Percentiles rank a stretch among this genome's conserved stretches.
Conservation (phyloP, 2,329 filamentous ascomycete genomes). For the Xylariaceae sp. region DNA sequence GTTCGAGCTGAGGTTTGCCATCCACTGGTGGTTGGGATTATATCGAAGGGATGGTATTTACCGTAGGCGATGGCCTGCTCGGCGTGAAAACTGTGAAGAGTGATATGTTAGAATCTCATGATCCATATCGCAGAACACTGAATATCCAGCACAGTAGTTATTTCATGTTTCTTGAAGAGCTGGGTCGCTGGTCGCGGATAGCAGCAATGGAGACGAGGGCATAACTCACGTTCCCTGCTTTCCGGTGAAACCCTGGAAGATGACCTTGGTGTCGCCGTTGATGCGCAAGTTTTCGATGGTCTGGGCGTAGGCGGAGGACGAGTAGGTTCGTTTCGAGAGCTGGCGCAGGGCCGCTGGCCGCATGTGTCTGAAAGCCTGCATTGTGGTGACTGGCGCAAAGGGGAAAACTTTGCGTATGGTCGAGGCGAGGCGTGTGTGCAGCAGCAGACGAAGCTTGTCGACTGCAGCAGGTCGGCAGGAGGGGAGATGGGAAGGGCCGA, state of each 20-base stretch:
- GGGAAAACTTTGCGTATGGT: constrained; percentile 5
- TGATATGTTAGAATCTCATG: constrained; percentile 29
- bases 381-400: constrained; percentile 33
- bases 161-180: neutral
- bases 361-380: constrained; percentile 79
- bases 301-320: constrained; percentile 66
- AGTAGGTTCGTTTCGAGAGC: constrained; percentile 66
- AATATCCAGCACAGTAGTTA: neutral
- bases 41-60: constrained; percentile 40
- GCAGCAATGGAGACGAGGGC: neutral
- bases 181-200: neutral
- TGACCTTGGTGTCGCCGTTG: constrained; percentile 87
- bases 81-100: constrained; percentile 78
- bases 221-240: constrained; percentile 84
- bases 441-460: constrained; percentile 10
- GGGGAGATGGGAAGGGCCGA: neutral
- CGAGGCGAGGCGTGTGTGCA: constrained; percentile 5
- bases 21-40: neutral
- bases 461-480: constrained; percentile 4
- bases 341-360: constrained; percentile 66
- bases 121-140: neutral
- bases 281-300: constrained; percentile 87
- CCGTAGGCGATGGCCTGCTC: constrained; percentile 98
- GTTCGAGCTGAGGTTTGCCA: neutral
- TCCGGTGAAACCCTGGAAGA: constrained; percentile 97